Percentiles rank a stretch among this genome's conserved stretches.
Evolutionary conservation across 306 rosid species (phyloP).

Genomic region (Inga laurina): DNA sequence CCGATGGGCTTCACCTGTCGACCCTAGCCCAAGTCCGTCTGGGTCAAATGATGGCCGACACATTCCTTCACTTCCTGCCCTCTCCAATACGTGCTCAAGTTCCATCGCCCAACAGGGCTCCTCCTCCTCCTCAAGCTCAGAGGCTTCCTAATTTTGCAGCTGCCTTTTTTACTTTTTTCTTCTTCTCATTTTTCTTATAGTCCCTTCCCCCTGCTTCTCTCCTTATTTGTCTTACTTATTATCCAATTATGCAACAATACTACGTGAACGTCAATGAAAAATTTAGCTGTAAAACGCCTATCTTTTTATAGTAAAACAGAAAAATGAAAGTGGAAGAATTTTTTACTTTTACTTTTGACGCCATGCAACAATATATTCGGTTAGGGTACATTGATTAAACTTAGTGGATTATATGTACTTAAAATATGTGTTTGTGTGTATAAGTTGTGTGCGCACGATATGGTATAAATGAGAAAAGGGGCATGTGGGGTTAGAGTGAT

Average conservation of each 20-base stretch:
- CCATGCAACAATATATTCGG: background rate
- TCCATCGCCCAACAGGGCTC: background rate
- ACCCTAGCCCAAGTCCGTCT: constrained; percentile 57
- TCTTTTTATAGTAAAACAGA: background rate
- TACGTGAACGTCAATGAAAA: background rate
- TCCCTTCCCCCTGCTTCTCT: background rate
- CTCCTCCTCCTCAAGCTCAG: background rate
- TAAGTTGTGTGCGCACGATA: background rate
- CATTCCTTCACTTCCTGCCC: constrained; percentile 54
- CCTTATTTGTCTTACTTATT: background rate
- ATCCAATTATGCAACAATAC: background rate
- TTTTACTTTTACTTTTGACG: background rate
- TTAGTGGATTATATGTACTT: too few relatives aligned
- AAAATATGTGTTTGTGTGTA: too few relatives aligned
- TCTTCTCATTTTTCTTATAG: background rate
- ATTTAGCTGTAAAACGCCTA: background rate
- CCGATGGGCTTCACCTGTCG: constrained; percentile 65
- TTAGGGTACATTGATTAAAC: too few relatives aligned
- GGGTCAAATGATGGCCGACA: constrained; percentile 57
- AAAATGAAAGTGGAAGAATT: background rate
- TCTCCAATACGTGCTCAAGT: background rate
- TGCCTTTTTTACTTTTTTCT: background rate
- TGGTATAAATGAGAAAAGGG: background rate
- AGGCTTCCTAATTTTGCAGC: background rate
- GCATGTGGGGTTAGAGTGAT: background rate